Conservation (phyloP, 176 grass and related monocot genomes). For the Carex cristatella region DNA sequence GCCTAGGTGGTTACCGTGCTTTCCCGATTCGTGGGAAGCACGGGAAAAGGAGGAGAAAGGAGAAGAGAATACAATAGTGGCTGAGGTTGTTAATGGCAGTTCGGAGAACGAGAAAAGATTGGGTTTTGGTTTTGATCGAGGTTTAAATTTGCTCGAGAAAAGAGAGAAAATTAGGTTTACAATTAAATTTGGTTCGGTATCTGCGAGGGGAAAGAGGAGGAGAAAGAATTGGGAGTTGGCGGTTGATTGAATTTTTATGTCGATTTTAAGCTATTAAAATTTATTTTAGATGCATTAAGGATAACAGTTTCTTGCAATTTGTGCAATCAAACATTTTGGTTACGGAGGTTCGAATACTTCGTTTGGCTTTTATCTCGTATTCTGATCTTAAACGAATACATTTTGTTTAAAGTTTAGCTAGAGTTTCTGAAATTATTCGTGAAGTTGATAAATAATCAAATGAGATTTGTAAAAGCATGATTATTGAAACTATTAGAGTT, state of each 20-base stretch:
- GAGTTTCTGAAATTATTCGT: too few relatives aligned
- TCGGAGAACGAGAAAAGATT: neutral
- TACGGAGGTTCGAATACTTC: neutral
- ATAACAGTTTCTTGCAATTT: neutral
- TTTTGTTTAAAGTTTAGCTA: too few relatives aligned
- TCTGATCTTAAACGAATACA: too few relatives aligned
- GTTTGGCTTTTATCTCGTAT: neutral
- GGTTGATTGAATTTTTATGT: neutral
- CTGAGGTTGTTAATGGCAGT: neutral
- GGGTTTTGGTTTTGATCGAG: neutral
- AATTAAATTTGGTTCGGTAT: neutral
- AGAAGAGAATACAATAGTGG: neutral
- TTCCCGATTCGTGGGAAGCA: conserved; percentile 27
- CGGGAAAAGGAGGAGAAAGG: neutral
- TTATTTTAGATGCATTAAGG: neutral
- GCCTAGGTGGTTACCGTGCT: conserved; percentile 58
- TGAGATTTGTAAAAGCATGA: too few relatives aligned
- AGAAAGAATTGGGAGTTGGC: conserved; percentile 6
- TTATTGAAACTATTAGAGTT: too few relatives aligned
- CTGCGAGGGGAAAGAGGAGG: conserved; percentile 4
- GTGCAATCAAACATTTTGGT: neutral
- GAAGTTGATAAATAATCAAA: too few relatives aligned
- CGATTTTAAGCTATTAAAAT: neutral
- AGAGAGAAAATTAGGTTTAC: conserved; percentile 49
- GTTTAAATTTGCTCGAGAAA: conserved; percentile 31